Evolutionary conservation across 106 monocot species (phyloP).

Genomic region (Dendrobium chrysotoxum): DNA sequence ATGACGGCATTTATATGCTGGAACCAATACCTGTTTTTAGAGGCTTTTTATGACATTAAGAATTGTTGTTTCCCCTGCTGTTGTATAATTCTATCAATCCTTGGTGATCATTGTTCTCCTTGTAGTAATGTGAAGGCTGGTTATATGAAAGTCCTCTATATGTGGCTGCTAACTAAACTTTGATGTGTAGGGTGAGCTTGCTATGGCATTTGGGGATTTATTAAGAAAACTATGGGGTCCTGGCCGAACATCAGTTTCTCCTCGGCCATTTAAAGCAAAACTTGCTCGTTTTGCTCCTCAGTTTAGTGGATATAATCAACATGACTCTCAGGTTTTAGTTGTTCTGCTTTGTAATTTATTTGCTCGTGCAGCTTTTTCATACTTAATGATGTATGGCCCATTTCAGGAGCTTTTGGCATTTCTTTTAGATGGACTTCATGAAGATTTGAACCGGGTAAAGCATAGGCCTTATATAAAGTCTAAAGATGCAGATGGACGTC

Average conservation of each 20-base stretch:
- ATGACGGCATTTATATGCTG: not conserved
- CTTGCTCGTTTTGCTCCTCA: constrained; percentile 98
- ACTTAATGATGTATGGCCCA: not conserved
- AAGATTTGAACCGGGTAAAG: constrained; percentile 97
- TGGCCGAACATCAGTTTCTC: constrained; percentile 81
- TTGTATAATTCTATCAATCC: not conserved
- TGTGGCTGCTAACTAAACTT: constrained; percentile 4
- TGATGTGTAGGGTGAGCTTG: constrained; percentile 87
- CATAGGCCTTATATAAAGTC: constrained; percentile 89
- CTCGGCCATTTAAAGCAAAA: constrained; percentile 94
- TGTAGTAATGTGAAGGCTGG: not conserved
- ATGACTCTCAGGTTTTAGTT: constrained; percentile 82
- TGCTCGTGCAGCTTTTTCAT: not conserved
- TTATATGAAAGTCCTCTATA: not conserved
- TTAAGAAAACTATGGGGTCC: constrained; percentile 92
- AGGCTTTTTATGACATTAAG: not conserved
- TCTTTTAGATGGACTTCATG: constrained; percentile 96
- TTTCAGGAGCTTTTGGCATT: constrained; percentile 95
- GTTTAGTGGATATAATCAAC: constrained; percentile 98
- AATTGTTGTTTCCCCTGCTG: not conserved
- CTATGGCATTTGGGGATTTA: constrained; percentile 96
- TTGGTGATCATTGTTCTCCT: not conserved
- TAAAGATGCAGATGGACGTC: constrained; percentile 91
- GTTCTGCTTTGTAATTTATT: constrained; percentile 11
- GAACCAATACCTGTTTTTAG: not conserved